Conservation (phyloP, 345 rosid genomes). For the Ceriops decandra region DNA sequence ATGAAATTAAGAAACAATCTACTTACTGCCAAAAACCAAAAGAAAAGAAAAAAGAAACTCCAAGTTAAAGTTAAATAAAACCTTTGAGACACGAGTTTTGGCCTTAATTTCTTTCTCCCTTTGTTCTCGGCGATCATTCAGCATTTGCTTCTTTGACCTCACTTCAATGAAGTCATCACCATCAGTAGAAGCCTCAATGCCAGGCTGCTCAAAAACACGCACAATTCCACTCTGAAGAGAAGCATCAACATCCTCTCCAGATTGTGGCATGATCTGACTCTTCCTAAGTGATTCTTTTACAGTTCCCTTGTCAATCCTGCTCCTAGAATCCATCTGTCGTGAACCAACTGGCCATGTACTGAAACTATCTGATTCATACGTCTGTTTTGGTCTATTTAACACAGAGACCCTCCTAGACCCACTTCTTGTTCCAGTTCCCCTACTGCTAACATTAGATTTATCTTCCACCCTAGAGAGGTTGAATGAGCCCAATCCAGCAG, state of each 20-base stretch:
- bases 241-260: slow-evolving; percentile 59
- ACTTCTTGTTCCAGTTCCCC: slow-evolving; percentile 38
- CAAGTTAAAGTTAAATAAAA: slow-evolving; percentile 27
- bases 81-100: slow-evolving; percentile 78
- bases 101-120: slow-evolving; percentile 94
- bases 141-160: slow-evolving; percentile 97
- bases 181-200: slow-evolving; percentile 85
- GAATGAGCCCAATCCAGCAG: slow-evolving; percentile 28
- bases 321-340: slow-evolving; percentile 42
- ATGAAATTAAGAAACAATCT: slow-evolving; percentile 10
- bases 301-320: slow-evolving; percentile 43
- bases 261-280: slow-evolving; percentile 36
- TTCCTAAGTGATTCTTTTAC: slow-evolving; percentile 46
- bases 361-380: slow-evolving; percentile 43
- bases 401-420: slow-evolving; percentile 46
- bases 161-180: slow-evolving; percentile 98
- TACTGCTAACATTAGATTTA: slow-evolving; percentile 44
- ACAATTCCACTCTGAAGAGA: slow-evolving; percentile 79
- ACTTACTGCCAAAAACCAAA: neutral
- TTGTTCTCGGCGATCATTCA: slow-evolving; percentile 92
- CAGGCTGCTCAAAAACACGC: slow-evolving; percentile 79
- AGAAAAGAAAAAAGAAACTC: neutral
- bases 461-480: slow-evolving; percentile 43
- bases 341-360: slow-evolving; percentile 30
- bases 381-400: slow-evolving; percentile 57